A percentile compares a stretch with the other conserved stretches of the same genome.
phyloP scores from a whole-genome alignment of 192 early-diverging fungal species.

The Backusella liffmaniae region DNA sequence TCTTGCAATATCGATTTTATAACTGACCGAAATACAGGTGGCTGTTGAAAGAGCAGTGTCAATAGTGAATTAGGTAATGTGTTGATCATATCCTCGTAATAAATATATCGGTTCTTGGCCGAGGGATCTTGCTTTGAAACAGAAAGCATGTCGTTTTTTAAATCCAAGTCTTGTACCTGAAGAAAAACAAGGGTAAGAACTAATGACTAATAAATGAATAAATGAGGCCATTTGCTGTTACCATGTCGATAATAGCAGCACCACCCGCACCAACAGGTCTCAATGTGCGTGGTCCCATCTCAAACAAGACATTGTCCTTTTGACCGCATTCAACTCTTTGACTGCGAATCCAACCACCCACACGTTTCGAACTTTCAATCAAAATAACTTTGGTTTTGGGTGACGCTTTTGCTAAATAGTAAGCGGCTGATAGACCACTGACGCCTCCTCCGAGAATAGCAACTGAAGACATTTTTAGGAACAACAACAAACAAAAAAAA shows the following conservation, averaged over 20 bases:
- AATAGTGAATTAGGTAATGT: slow-evolving; percentile 48
- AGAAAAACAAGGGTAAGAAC: slow-evolving; percentile 32
- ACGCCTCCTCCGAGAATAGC: slow-evolving; percentile 93
- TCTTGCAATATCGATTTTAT: slow-evolving; percentile 60
- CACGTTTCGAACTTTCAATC: slow-evolving; percentile 63
- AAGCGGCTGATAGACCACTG: slow-evolving; percentile 82
- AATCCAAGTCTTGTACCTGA: slow-evolving; percentile 46
- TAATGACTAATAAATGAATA: background rate
- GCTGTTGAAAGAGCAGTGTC: slow-evolving; percentile 30
- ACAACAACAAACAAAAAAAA: background rate
- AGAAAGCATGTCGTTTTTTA: slow-evolving; percentile 43
- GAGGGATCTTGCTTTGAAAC: slow-evolving; percentile 65
- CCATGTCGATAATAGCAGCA: slow-evolving; percentile 75
- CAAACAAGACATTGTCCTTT: slow-evolving; percentile 54
- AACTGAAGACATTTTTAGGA: slow-evolving; percentile 26
- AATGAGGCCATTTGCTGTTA: slow-evolving; percentile 26
- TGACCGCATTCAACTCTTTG: slow-evolving; percentile 42
- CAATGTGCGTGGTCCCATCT: slow-evolving; percentile 83
- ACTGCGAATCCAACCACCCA: slow-evolving; percentile 89
- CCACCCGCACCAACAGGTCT: slow-evolving; percentile 71
- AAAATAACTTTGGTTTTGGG: slow-evolving; percentile 62
- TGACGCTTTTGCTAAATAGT: slow-evolving; percentile 60
- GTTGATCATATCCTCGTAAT: slow-evolving; percentile 67
- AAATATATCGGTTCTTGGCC: slow-evolving; percentile 83
- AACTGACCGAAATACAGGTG: slow-evolving; percentile 54